Base-by-base conservation (phyloP, 129 eudicot species). In the Ambrosia trifida region DNA sequence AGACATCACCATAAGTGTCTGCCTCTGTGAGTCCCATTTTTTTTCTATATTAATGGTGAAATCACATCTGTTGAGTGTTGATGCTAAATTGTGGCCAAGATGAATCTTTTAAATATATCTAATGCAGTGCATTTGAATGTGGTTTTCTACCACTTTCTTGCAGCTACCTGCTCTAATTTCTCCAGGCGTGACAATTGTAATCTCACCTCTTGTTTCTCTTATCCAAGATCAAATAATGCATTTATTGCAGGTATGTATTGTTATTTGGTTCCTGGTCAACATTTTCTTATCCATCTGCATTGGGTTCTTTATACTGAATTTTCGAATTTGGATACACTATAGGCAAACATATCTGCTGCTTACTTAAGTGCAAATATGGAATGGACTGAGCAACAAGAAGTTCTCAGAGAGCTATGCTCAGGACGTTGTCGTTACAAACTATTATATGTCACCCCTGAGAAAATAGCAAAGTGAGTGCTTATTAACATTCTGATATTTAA, bases 221-320 rank as follows among this genome's bases (percentile, higher is more conserved):
- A 94, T 94, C 76, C 98, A 94, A 85, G 97, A 94, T 83, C 98
- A 94, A 69, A 94, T 94, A 76, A 94, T 94, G 98, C 98, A 94
- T 79, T 79, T 94, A 24, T 68, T 81, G 76, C 98, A 89, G 93
- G 98, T 89, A 79, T 71, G 43, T 20, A 28, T 19, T 45, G 51
- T 4, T 41, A 11, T 5, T 64, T 11, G 24, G 68, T 60, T 16
- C 56, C 43, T 28, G 41, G 18, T 30, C 20, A 68, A 53, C 46
- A 69, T 45, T 14, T 49, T 40, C 60, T n/a, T 36, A 9, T 61
- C 69, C 32, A 73, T 72, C 54, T 68, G 59, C 17, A 67, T 63
- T 43, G 24, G 61, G 20, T 50, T 32, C 12, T 28, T n/a, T 40
- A 35, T 54, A 60, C 69, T 41, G 32, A 52, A 72, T 17, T 50